Base-by-base conservation (phyloP, 495 filamentous ascomycete species). In the Hypoxylon fragiforme region DNA sequence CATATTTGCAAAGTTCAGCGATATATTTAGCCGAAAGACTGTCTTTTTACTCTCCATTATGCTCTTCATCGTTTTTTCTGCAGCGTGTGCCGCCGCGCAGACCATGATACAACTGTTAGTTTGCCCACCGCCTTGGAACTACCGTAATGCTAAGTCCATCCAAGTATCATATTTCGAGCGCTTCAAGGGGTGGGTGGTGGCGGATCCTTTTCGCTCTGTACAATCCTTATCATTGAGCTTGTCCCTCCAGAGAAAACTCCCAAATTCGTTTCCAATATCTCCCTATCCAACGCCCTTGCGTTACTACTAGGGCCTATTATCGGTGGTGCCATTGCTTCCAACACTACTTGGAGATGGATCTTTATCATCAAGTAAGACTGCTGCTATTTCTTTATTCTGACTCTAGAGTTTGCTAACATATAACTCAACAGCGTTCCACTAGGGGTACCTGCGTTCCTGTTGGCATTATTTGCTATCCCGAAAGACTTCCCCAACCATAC, bases 181-280 rank as follows among this genome's bases (percentile, higher is more conserved):
- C 60, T 79, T 8, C 75, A 78, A 59, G 75, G 75, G 1, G 51
- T 76, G 15, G 74, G 73, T 1, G 75, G 70, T 7, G 63, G 71
- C 1, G 75, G 73, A 0, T 40, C 64, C 38, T 47, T 61, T 63
- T 64, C 74, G 3, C 57, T 79, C 13, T 64, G 60, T 5, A 40
- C 72, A 1, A 59, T 74, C 6, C 65, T 77, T 0, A 51, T 71
- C 1, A 52, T 60, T 19, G 69, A 75, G 19, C 56, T 79, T 8
- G 62, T 69, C 1, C 74, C 75, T 1, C 46, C 45, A 12, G 38
- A 54, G 3, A 43, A 60, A 40, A 47, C 53, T 1, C 32, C 54
- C 6, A 39, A 31, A 11, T 53, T 58, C 18, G 54, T 57, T 7
- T 50, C 63, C 3, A 21, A 60, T 0, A 24, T 59, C 0, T 51